Evolutionary conservation across 2,329 filamentous ascomycete species (phyloP).

Genomic region (Didymella keratinophila): DNA sequence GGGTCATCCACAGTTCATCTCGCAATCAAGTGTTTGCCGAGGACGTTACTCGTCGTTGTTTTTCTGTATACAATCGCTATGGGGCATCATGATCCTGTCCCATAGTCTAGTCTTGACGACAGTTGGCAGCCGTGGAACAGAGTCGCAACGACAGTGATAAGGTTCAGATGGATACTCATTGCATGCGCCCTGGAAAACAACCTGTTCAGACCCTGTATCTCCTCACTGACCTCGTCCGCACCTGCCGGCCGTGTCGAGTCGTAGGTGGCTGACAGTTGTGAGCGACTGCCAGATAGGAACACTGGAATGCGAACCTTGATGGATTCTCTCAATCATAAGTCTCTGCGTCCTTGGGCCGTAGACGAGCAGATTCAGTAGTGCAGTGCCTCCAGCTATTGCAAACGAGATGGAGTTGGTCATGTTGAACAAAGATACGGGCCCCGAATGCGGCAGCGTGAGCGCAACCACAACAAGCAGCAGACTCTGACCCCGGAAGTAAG

Average conservation of each 20-base stretch:
- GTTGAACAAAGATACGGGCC: conserved; percentile 38
- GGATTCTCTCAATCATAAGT: conserved; percentile 47
- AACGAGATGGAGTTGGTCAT: conserved; percentile 39
- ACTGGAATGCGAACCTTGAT: conserved; percentile 31
- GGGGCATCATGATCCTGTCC: background rate
- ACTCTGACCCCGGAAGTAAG: conserved; percentile 52
- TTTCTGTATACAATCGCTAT: background rate
- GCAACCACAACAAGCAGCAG: conserved; percentile 47
- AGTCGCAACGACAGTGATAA: conserved; percentile 47
- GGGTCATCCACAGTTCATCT: background rate
- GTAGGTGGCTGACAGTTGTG: conserved; percentile 25
- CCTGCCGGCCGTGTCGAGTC: conserved; percentile 19
- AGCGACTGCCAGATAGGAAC: background rate
- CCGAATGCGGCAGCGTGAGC: conserved; percentile 46
- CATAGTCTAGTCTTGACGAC: conserved; percentile 27
- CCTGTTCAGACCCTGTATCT: conserved; percentile 41
- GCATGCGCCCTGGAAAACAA: conserved; percentile 51
- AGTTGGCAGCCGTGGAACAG: conserved; percentile 39
- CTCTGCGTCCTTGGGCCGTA: conserved; percentile 48
- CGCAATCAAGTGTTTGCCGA: background rate
- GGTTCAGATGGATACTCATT: conserved; percentile 55
- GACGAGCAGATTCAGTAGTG: conserved; percentile 47
- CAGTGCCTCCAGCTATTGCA: conserved; percentile 39
- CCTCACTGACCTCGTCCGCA: conserved; percentile 14
- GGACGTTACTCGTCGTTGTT: background rate